Base-by-base conservation (phyloP, 345 rosid species). In the Schrenkiella parvula region DNA sequence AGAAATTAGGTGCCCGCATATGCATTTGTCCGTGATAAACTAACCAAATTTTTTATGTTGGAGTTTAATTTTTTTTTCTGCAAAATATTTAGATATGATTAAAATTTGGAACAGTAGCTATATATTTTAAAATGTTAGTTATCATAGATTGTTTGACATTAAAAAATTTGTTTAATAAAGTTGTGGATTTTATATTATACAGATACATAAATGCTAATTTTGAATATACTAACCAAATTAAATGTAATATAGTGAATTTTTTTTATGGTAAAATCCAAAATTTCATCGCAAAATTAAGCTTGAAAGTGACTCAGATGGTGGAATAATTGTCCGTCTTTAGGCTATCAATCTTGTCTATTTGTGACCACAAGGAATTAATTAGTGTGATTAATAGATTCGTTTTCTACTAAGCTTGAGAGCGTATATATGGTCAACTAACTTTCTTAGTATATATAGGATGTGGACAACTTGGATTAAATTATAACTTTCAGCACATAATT, bases 301-400 rank as follows among this genome's bases (percentile, higher is more conserved):
- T 66, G 59, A 38, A 74, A 21, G 12, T 48, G 53, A 47, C 57
- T 58, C 46, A 44, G 29, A 48, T 37, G 44, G 31, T 38, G 21
- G 34, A 44, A 48, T 46, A 47, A 48, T 18, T 18, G 19, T 55
- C 50, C 51, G 12, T 52, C 61, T 21, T 63, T 58, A 38, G 26
- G 46, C 37, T 29, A 42, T 21, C 54, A 57, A 22, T 56, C 60
- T 73, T 73, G 72, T 65, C 58, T 48, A 29, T 47, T 58, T 74
- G 67, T 74, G 72, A 65, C 71, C 71, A 73, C 71, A 73, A 55
- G 71, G 13, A 48, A 64, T 42, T 13, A 38, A 66, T 29, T 66
- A 39, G 8, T 28, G 32, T 66, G 66, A 65, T 56, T 67, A 31
- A 43, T 68, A 57, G 18, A 64, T 52, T 68, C 48, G 61, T 50